phyloP scores from a whole-genome alignment of 768 basidiomycete genomes.

The Lactifluus volemus region DNA sequence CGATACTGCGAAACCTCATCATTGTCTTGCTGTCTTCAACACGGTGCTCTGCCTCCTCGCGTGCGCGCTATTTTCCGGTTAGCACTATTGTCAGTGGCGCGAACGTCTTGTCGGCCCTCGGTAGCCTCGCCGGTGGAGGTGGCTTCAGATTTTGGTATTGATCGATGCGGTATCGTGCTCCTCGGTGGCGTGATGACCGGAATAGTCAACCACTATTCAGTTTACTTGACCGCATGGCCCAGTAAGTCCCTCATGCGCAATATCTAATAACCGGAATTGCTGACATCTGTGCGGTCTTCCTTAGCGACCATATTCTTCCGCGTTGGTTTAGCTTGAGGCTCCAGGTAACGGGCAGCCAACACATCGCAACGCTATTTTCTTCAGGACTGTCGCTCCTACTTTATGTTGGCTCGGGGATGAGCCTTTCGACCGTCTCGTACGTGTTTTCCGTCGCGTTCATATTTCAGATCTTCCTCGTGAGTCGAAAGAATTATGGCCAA shows the following conservation, averaged over 20 bases:
- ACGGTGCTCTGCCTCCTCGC: slow-evolving; percentile 12
- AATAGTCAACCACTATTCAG: slow-evolving; percentile 11
- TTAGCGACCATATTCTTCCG: slow-evolving; percentile 17
- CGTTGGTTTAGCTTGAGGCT: slow-evolving; percentile 15
- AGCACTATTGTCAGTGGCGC: slow-evolving; percentile 2
- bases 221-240: slow-evolving; percentile 17
- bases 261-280: background rate
- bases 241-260: background rate
- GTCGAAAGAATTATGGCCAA: background rate
- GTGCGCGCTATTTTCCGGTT: slow-evolving; percentile 12
- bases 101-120: slow-evolving; percentile 18
- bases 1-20: slow-evolving; percentile 18
- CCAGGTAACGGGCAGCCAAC: slow-evolving; percentile 13
- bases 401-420: slow-evolving; percentile 19
- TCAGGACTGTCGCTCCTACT: slow-evolving; percentile 16
- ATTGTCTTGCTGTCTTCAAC: slow-evolving; percentile 13
- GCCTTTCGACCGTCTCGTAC: slow-evolving; percentile 16
- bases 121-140: slow-evolving; percentile 11
- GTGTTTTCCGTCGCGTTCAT: slow-evolving; percentile 19
- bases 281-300: background rate
- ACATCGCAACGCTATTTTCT: slow-evolving; percentile 11
- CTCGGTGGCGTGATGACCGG: slow-evolving; percentile 19
- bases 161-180: slow-evolving; percentile 18
- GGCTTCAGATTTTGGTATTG: slow-evolving; percentile 17
- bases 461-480: slow-evolving; percentile 16